Percentiles rank a stretch among this genome's conserved stretches.
Conservation (phyloP, 768 basidiomycete genomes). For the Boletus barrowsii region DNA sequence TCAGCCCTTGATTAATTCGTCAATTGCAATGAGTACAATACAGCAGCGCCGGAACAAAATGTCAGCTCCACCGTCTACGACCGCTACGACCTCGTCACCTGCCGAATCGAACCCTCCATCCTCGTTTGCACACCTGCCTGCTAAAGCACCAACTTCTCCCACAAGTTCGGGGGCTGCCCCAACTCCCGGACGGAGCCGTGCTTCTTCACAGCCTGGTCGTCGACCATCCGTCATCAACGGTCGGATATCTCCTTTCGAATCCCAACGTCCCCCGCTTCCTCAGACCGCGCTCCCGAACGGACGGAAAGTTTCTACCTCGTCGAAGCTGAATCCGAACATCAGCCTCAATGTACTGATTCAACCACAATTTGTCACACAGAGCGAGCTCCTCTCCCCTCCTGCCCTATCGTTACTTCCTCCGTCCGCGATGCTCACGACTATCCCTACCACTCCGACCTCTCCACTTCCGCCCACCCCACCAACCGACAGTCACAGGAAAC, state of each 20-base stretch:
- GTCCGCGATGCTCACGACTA: slow-evolving; percentile 47
- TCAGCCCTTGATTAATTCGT: slow-evolving; percentile 53
- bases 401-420: slow-evolving; percentile 42
- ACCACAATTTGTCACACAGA: slow-evolving; percentile 49
- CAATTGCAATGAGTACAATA: slow-evolving; percentile 63
- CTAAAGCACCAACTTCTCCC: slow-evolving; percentile 38
- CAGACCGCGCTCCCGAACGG: slow-evolving; percentile 37
- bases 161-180: slow-evolving; percentile 36
- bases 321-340: slow-evolving; percentile 51
- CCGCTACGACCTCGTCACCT: slow-evolving; percentile 30
- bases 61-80: slow-evolving; percentile 52
- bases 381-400: slow-evolving; percentile 45
- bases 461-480: slow-evolving; percentile 75
- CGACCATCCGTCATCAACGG: slow-evolving; percentile 58
- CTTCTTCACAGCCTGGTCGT: slow-evolving; percentile 76
- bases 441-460: slow-evolving; percentile 74
- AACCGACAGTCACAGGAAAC: slow-evolving; percentile 70
- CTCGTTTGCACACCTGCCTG: slow-evolving; percentile 30
- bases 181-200: slow-evolving; percentile 51
- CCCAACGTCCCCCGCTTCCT: slow-evolving; percentile 52
- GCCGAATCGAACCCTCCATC: slow-evolving; percentile 38
- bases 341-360: slow-evolving; percentile 44
- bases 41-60: slow-evolving; percentile 63
- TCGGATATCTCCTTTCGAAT: slow-evolving; percentile 50
- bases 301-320: slow-evolving; percentile 63